A percentile compares a stretch with the other conserved stretches of the same genome.
Evolutionary conservation across 2,329 filamentous ascomycete species (phyloP).

Genomic region (Neospermospora avenae): DNA sequence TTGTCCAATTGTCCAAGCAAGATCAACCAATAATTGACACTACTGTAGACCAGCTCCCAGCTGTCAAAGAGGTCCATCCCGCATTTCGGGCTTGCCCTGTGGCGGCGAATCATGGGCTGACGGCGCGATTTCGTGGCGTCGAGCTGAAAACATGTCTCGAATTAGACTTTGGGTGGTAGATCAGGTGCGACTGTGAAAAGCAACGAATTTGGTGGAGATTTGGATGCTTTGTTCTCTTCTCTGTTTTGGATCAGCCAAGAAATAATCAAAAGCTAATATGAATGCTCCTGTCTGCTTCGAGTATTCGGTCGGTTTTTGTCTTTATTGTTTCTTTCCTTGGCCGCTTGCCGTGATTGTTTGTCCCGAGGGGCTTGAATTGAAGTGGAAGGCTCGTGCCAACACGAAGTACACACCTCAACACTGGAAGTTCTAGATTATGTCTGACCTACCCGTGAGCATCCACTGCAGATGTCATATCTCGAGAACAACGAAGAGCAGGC

Average conservation of each 20-base stretch:
- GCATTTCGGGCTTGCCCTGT: neutral
- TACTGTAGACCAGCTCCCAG: neutral
- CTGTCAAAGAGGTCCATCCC: too few species aligned
- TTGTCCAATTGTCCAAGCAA: neutral
- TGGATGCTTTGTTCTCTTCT: too few species aligned
- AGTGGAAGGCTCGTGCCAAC: too few species aligned
- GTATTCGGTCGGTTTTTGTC: neutral
- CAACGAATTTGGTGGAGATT: too few species aligned
- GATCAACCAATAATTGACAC: neutral
- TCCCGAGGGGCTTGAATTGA: too few species aligned
- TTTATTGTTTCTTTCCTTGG: neutral
- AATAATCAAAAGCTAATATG: neutral
- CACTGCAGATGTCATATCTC: too few species aligned
- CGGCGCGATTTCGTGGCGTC: neutral
- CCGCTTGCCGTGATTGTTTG: neutral
- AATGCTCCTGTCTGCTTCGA: neutral
- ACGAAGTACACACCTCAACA: too few species aligned
- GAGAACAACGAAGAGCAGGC: too few species aligned
- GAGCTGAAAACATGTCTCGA: neutral
- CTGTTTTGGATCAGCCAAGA: too few species aligned
- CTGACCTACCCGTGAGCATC: too few species aligned
- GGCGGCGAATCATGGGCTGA: neutral
- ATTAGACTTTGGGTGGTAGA: neutral
- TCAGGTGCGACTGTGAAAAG: too few species aligned
- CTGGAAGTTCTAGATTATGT: too few species aligned